Percentiles rank a stretch among this genome's conserved stretches.
Conservation (phyloP, 495 filamentous ascomycete species). For the Sporormia fimetaria region DNA sequence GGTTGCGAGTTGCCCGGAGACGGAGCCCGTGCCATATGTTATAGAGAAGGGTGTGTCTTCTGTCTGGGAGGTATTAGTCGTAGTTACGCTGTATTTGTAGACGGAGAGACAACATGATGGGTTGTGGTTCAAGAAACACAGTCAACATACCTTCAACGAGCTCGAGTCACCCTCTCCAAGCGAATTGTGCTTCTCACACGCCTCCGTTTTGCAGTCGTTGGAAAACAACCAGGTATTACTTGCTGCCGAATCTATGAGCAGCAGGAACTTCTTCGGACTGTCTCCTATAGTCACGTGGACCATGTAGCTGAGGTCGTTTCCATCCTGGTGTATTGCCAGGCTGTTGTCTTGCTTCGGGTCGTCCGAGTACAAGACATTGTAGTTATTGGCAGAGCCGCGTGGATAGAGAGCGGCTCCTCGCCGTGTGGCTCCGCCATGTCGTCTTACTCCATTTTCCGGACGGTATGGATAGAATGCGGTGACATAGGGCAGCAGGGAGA, state of each 20-base stretch:
- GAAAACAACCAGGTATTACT: conserved; percentile 71
- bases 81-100: conserved; percentile 25
- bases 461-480: conserved; percentile 18
- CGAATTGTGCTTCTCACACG: conserved; percentile 54
- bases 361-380: conserved; percentile 45
- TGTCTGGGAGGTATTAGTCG: conserved; percentile 21
- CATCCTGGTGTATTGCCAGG: conserved; percentile 60
- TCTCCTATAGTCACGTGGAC: conserved; percentile 56
- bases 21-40: conserved; percentile 59
- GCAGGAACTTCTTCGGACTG: conserved; percentile 48
- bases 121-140: neutral
- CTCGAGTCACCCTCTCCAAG: conserved; percentile 52
- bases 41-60: conserved; percentile 44
- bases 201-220: conserved; percentile 45
- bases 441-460: conserved; percentile 6
- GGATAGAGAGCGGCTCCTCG: neutral
- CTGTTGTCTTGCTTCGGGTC: conserved; percentile 45
- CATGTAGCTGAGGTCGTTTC: conserved; percentile 70
- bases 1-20: conserved; percentile 49
- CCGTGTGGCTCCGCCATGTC: neutral
- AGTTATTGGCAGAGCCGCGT: conserved; percentile 29
- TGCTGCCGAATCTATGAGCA: conserved; percentile 72
- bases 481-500: conserved; percentile 7
- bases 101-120: conserved; percentile 24
- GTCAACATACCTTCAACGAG: conserved; percentile 13